A percentile compares a stretch with the other conserved stretches of the same genome.
Evolutionary conservation across 306 rosid genomes (phyloP).

Genomic region (Inga laurina): DNA sequence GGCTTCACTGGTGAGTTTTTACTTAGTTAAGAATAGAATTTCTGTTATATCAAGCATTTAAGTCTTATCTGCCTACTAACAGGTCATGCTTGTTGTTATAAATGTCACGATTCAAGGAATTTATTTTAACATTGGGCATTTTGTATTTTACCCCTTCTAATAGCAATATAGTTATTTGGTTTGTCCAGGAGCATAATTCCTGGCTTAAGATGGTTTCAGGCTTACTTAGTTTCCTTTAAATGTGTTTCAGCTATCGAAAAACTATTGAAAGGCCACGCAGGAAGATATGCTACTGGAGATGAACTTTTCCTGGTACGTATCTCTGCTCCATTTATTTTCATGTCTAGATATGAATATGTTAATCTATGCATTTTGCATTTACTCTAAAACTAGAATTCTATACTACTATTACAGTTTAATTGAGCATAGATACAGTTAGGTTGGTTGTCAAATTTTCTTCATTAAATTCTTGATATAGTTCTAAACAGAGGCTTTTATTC

Average conservation of each 20-base stretch:
- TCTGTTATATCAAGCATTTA: constrained; percentile 6
- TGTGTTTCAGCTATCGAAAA: constrained; percentile 49
- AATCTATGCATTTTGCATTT: background rate
- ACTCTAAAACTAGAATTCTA: background rate
- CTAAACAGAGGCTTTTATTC: background rate
- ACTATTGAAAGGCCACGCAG: constrained; percentile 44
- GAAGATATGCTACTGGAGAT: constrained; percentile 57
- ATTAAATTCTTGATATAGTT: background rate
- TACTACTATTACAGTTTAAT: background rate
- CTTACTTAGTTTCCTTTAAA: constrained; percentile 7
- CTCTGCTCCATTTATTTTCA: background rate
- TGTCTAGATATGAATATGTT: background rate
- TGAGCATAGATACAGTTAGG: background rate
- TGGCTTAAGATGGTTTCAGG: constrained; percentile 7
- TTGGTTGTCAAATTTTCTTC: background rate
- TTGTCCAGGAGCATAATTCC: background rate
- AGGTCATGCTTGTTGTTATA: constrained; percentile 23
- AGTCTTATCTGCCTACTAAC: background rate
- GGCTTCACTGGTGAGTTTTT: constrained; percentile 71
- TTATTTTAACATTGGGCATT: background rate
- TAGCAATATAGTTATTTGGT: background rate
- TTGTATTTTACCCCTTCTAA: background rate
- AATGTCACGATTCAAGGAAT: background rate
- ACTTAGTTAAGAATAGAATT: background rate
- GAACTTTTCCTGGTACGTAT: constrained; percentile 46